Percentiles rank a stretch among this genome's conserved stretches.
Conservation (phyloP, 805 yeast species). For the Huiozyma sinensis region DNA sequence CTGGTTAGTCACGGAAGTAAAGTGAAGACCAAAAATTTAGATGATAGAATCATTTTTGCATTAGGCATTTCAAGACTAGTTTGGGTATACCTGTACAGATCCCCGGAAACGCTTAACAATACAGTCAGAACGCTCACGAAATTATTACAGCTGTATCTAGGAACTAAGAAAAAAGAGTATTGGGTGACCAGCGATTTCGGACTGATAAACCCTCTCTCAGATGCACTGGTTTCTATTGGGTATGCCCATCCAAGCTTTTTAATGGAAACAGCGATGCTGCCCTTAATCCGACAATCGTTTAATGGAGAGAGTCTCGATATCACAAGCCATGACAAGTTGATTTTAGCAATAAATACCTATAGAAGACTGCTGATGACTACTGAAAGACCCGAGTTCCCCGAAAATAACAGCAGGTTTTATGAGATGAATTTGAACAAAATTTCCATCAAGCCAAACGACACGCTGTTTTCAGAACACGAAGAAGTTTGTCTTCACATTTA, state of each 20-base stretch:
- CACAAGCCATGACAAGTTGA: constrained; percentile 57
- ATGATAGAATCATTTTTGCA: constrained; percentile 44
- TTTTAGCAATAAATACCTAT: constrained; percentile 62
- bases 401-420: constrained; percentile 25
- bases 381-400: constrained; percentile 70
- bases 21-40: constrained; percentile 50
- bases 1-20: constrained; percentile 53
- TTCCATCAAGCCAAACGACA: constrained; percentile 21
- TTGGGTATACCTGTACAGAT: constrained; percentile 84
- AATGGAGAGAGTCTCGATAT: constrained; percentile 50
- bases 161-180: constrained; percentile 51
- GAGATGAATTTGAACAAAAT: constrained; percentile 27
- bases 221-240: constrained; percentile 68
- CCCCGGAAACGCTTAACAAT: constrained; percentile 80
- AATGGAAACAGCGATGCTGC: constrained; percentile 66
- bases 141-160: constrained; percentile 47
- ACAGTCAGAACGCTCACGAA: constrained; percentile 69
- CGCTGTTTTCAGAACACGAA: constrained; percentile 42
- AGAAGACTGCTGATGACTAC: constrained; percentile 59
- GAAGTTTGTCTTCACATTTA: constrained; percentile 56
- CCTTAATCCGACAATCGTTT: constrained; percentile 52
- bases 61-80: constrained; percentile 61
- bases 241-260: constrained; percentile 68
- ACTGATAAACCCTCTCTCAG: constrained; percentile 56
- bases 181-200: constrained; percentile 64